Evolutionary conservation across 192 early-diverging fungal species (phyloP).

Genomic region (Rhizoclosmatium globosum): DNA sequence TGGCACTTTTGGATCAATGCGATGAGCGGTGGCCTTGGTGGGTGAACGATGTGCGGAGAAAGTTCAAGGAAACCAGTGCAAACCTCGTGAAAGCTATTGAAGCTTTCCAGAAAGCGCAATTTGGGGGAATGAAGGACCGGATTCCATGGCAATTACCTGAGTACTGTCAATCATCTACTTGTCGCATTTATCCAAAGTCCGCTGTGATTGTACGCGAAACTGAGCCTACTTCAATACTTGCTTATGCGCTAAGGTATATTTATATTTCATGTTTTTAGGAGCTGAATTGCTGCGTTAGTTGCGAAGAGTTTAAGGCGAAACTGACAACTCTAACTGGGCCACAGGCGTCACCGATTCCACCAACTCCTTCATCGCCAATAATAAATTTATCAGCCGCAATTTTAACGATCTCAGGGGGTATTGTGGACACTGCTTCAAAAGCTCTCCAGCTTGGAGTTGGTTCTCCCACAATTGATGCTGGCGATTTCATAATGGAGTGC

Average conservation of each 20-base stretch:
- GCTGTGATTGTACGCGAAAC: conserved; percentile 50
- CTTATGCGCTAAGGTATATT: conserved; percentile 41
- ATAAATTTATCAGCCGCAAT: background rate
- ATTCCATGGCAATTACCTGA: background rate
- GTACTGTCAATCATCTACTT: conserved; percentile 37
- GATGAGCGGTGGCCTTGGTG: too few relatives aligned
- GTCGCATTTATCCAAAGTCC: conserved; percentile 21
- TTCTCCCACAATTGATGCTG: background rate
- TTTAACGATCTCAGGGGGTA: background rate
- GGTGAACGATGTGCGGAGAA: background rate
- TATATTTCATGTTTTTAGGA: background rate
- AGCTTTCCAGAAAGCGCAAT: background rate
- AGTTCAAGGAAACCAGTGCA: background rate
- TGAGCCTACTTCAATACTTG: conserved; percentile 55
- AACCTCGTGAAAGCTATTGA: background rate
- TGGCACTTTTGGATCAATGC: too few relatives aligned
- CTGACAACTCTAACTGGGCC: background rate
- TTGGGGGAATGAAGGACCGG: background rate
- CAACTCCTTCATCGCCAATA: background rate
- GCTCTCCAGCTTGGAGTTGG: background rate
- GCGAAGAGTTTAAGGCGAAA: background rate
- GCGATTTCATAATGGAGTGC: background rate
- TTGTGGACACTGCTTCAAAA: conserved; percentile 1
- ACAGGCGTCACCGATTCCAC: background rate
- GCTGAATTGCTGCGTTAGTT: background rate